Evolutionary conservation across 176 grass and related monocot genomes (phyloP), one percentile per base, ranked within the genome.

Genomic region (Musa acuminata): DNA sequence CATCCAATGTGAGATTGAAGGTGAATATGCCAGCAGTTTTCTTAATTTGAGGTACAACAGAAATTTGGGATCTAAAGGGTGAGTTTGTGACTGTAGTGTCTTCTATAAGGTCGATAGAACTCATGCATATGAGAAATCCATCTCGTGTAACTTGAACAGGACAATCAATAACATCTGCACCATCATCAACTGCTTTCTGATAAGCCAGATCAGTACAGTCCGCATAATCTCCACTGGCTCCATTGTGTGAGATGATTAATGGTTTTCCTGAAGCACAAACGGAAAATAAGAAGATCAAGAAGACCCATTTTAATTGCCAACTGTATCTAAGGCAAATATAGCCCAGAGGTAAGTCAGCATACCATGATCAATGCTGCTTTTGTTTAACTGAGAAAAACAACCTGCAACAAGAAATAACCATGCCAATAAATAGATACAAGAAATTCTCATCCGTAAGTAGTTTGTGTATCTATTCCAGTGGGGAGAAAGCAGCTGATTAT

Each of bases 111-210:
- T 99, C 85, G 72, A 79, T 78, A 54, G 82, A 86, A 64, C 78
- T 76, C 91, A 91, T 89, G 83, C 95, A 99, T 80, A 99, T 80
- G 62, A 83, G 83, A 74, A 83, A 84, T 70, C 84, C 76, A 71
- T 94, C 95, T 79, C 75, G 79, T 70, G 95, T 99, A 13, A 99
- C 76, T 84, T 94, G 95, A 78, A 99, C 82, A 66, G 86, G 78
- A 59, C 95, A 99, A 70, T 99, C 95, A 53, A 99, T 94, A 73
- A 94, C 85, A 89, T 99, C 95, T 49, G 95, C 95, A 73, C 90
- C 88, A 55, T 83, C 86, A 2, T 81, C 27, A 73, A 87, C 84
- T 72, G 95, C 91, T 78, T 91, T 84, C 64, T 86, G 75, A 82
- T 99, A 99, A 75, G 95, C 90, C 64, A 99, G 79, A 78, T 94